Conservation (phyloP, 768 basidiomycete species). For the Paxillus rubicundulus region DNA sequence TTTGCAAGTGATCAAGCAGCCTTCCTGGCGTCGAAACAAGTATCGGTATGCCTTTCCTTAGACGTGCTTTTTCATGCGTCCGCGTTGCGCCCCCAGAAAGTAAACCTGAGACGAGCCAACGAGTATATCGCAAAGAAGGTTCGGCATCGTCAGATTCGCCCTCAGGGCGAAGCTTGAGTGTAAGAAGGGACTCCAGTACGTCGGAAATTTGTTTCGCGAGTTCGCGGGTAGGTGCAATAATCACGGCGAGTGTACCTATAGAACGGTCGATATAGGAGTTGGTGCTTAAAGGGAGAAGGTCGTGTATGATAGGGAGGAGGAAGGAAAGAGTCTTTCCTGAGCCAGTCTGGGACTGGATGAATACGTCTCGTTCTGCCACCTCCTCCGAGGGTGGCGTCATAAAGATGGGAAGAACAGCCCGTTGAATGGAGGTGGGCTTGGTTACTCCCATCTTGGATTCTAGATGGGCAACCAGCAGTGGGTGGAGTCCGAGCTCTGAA, state of each 20-base stretch:
- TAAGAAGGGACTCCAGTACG: slow-evolving; percentile 81
- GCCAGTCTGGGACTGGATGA: slow-evolving; percentile 95
- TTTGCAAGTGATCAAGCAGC: slow-evolving; percentile 93
- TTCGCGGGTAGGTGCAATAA: slow-evolving; percentile 94
- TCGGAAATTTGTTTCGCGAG: slow-evolving; percentile 96
- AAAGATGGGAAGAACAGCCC: slow-evolving; percentile 64
- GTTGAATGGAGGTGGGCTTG: slow-evolving; percentile 89
- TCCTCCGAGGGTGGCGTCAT: slow-evolving; percentile 40
- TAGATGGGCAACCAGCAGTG: slow-evolving; percentile 76
- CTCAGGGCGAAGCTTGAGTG: slow-evolving; percentile 65
- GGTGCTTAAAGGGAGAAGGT: slow-evolving; percentile 84
- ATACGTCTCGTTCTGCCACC: slow-evolving; percentile 63
- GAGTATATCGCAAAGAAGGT: slow-evolving; percentile 51
- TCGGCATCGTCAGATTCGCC: slow-evolving; percentile 53
- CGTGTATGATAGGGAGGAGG: slow-evolving; percentile 91
- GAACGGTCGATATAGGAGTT: slow-evolving; percentile 93
- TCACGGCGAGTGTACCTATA: slow-evolving; percentile 91
- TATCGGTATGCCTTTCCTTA: slow-evolving; percentile 93
- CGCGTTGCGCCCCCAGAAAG: slow-evolving; percentile 93
- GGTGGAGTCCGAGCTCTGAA: slow-evolving; percentile 76
- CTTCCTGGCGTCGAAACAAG: slow-evolving; percentile 95
- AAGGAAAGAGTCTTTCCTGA: slow-evolving; percentile 95
- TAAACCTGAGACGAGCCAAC: slow-evolving; percentile 93
- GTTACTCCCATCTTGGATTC: slow-evolving; percentile 74
- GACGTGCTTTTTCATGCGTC: slow-evolving; percentile 91